Evolutionary conservation across 345 rosid species (phyloP).

Genomic region (Bruguiera gymnorhiza): DNA sequence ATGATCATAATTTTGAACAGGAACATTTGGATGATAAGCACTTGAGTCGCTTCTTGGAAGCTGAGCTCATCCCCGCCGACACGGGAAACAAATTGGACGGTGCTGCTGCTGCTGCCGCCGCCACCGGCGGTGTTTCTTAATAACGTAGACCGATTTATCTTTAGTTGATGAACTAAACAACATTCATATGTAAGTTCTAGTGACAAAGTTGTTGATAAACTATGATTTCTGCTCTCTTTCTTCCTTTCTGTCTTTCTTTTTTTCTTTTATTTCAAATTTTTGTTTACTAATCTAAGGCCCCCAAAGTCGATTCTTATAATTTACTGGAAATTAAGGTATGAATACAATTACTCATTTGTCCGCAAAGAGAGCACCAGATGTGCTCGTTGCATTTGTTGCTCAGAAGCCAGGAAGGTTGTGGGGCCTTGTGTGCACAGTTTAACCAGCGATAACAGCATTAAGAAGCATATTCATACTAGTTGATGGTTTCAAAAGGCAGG

Average conservation of each 20-base stretch:
- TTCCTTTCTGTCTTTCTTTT: no score
- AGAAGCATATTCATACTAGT: neutral
- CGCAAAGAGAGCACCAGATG: no score
- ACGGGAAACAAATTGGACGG: slow-evolving; percentile 32
- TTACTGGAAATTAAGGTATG: no score
- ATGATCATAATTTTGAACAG: slow-evolving; percentile 25
- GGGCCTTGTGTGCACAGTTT: neutral
- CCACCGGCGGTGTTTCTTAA: slow-evolving; percentile 9
- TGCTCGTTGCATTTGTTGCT: no score
- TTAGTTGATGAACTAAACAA: neutral
- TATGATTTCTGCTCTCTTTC: no score
- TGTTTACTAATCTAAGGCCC: no score
- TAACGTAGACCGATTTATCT: slow-evolving; percentile 3
- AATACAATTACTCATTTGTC: no score
- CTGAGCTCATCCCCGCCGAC: slow-evolving; percentile 38
- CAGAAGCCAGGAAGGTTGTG: no score
- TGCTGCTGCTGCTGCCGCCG: slow-evolving; percentile 11
- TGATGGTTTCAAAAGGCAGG: neutral
- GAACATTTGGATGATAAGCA: slow-evolving; percentile 75
- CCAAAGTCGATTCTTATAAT: no score
- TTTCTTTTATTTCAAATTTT: no score
- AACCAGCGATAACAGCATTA: neutral
- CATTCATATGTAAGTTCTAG: no score
- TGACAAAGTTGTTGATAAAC: no score
- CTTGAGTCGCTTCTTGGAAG: slow-evolving; percentile 65